A percentile compares a stretch with the other conserved stretches of the same genome.
Conservation (phyloP, 306 rosid genomes). For the Echinosophora koreensis region DNA sequence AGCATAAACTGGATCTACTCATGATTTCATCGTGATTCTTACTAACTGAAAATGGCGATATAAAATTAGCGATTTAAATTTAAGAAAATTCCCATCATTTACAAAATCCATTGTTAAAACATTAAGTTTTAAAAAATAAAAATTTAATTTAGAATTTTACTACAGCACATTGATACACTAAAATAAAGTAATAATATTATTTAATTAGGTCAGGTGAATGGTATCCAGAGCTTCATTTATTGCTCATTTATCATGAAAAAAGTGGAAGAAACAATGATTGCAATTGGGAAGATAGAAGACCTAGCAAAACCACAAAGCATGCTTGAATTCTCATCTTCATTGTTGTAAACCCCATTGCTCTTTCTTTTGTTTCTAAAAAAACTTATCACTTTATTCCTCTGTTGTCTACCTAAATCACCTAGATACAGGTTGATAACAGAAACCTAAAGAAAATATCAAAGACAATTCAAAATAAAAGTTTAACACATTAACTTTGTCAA, state of each 20-base stretch:
- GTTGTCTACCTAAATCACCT: background rate
- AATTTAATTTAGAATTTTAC: background rate
- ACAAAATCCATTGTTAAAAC: background rate
- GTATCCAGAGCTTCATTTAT: background rate
- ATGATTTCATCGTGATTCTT: too few species aligned
- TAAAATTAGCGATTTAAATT: too few species aligned
- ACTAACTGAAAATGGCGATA: too few species aligned
- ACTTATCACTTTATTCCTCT: background rate
- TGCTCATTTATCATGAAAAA: too few species aligned
- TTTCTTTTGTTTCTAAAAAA: background rate
- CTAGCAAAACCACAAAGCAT: background rate
- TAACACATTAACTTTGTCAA: too few species aligned
- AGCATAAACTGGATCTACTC: too few species aligned
- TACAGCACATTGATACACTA: background rate
- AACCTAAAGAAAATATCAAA: background rate
- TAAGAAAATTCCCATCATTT: background rate
- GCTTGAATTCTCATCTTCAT: background rate
- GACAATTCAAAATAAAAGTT: too few species aligned
- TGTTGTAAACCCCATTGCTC: background rate
- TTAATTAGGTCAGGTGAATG: too few species aligned
- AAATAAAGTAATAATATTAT: too few species aligned
- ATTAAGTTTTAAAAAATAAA: background rate
- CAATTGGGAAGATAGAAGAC: background rate
- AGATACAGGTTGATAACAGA: background rate
- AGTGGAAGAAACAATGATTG: background rate